Evolutionary conservation across 352 stramenopile species (phyloP).

Genomic region (Phytophthora sp.): DNA sequence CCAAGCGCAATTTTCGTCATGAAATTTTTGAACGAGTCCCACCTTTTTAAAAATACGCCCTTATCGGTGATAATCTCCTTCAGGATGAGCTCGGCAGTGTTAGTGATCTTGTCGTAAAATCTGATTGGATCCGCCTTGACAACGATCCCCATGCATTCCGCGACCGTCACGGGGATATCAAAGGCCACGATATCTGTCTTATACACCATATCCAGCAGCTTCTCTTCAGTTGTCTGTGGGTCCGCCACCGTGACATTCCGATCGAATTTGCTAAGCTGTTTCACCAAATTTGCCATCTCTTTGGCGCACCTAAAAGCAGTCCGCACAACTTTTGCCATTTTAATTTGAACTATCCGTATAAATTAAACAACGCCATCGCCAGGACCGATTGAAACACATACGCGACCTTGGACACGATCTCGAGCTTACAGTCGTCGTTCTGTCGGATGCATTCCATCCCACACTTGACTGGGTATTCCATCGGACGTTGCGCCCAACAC

Average conservation of each 20-base stretch:
- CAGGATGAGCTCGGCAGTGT: constrained; percentile 28
- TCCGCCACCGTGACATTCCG: constrained; percentile 24
- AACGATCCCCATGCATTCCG: constrained; percentile 34
- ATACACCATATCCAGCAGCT: constrained; percentile 37
- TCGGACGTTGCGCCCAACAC: constrained; percentile 50
- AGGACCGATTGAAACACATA: constrained; percentile 36
- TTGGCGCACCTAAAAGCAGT: constrained; percentile 34
- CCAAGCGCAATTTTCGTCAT: constrained; percentile 21
- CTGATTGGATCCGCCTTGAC: constrained; percentile 4
- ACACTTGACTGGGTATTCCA: constrained; percentile 55
- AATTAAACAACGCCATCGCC: constrained; percentile 30
- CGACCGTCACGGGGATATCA: constrained; percentile 45
- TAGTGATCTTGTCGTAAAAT: constrained; percentile 23
- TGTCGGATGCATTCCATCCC: constrained; percentile 53
- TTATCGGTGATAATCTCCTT: constrained; percentile 34
- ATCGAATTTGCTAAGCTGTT: constrained; percentile 34
- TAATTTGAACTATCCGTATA: constrained; percentile 37
- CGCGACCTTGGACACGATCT: constrained; percentile 39
- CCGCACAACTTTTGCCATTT: constrained; percentile 8
- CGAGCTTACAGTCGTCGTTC: constrained; percentile 41
- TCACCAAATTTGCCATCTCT: constrained; percentile 30
- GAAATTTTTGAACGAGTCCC: constrained; percentile 19
- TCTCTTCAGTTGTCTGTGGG: constrained; percentile 31
- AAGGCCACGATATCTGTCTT: constrained; percentile 42
- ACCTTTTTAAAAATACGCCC: constrained; percentile 28